Conservation (phyloP, 257 asterid species). For the Solanum habrochaites region DNA sequence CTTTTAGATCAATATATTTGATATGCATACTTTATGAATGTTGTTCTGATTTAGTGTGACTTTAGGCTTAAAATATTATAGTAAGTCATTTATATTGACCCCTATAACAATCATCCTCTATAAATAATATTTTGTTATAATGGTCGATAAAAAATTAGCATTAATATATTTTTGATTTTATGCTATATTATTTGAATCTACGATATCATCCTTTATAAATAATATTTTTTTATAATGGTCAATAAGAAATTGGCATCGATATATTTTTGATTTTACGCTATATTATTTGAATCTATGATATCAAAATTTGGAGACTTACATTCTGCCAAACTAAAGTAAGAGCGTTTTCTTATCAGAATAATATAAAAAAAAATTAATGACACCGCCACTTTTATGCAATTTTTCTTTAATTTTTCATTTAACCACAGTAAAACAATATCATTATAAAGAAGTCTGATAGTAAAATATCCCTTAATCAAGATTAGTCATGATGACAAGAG, state of each 20-base stretch:
- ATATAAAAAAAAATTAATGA: too few relatives aligned
- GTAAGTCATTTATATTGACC: neutral
- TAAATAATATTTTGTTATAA: neutral
- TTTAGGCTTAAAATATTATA: too few relatives aligned
- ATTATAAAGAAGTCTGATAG: neutral
- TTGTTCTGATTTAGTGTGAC: too few relatives aligned
- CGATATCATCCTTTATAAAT: neutral
- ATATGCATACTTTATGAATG: too few relatives aligned
- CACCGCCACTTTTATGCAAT: fast-evolving
- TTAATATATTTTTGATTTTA: too few relatives aligned
- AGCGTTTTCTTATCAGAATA: too few relatives aligned
- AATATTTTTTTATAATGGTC: neutral
- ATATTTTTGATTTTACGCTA: neutral
- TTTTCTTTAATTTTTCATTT: fast-evolving
- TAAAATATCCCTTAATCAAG: neutral
- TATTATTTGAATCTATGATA: neutral
- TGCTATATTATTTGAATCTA: too few relatives aligned
- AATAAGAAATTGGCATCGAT: neutral
- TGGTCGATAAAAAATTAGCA: too few relatives aligned
- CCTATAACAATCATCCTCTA: neutral
- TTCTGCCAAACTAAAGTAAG: too few relatives aligned
- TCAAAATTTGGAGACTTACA: too few relatives aligned
- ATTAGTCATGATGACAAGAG: neutral
- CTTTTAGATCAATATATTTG: too few relatives aligned
- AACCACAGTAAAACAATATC: neutral